Percentiles rank a stretch among this genome's conserved stretches.
phyloP scores from a whole-genome alignment of 306 rosid species.

The Dryas octopetala region DNA sequence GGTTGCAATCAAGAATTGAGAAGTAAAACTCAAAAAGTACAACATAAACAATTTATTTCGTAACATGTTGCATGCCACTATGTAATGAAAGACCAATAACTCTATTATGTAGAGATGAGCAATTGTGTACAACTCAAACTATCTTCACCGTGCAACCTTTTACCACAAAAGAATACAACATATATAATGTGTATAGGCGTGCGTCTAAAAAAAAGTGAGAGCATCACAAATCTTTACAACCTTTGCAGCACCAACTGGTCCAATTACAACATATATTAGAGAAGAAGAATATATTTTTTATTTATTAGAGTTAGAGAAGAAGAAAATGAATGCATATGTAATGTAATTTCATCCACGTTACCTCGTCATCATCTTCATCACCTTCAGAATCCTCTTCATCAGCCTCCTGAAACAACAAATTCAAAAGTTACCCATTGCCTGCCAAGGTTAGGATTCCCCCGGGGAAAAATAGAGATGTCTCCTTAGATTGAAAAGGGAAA shows the following conservation, averaged over 20 bases:
- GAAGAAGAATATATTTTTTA: not conserved
- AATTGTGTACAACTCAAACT: not conserved
- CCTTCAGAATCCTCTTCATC: constrained; percentile 59
- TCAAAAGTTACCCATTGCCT: not conserved
- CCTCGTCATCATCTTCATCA: constrained; percentile 50
- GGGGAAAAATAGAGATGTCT: no score
- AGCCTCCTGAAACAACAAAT: constrained; percentile 47
- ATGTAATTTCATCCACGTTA: constrained; percentile 3
- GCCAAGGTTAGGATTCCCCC: not conserved
- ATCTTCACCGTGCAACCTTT: not conserved
- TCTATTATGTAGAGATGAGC: not conserved
- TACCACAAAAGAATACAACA: not conserved
- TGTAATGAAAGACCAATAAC: not conserved
- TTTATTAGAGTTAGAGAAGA: not conserved
- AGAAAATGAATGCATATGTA: not conserved
- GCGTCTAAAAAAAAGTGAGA: not conserved
- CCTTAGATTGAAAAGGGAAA: not conserved
- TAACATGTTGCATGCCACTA: not conserved
- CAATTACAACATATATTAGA: not conserved
- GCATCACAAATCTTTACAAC: not conserved
- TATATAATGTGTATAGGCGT: not conserved
- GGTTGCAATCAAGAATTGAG: not conserved
- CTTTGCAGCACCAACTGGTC: not conserved
- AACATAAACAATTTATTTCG: not conserved
- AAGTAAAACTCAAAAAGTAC: not conserved